Evolutionary conservation across 768 basidiomycete genomes (phyloP).

Genomic region (Pleurotus djamor): DNA sequence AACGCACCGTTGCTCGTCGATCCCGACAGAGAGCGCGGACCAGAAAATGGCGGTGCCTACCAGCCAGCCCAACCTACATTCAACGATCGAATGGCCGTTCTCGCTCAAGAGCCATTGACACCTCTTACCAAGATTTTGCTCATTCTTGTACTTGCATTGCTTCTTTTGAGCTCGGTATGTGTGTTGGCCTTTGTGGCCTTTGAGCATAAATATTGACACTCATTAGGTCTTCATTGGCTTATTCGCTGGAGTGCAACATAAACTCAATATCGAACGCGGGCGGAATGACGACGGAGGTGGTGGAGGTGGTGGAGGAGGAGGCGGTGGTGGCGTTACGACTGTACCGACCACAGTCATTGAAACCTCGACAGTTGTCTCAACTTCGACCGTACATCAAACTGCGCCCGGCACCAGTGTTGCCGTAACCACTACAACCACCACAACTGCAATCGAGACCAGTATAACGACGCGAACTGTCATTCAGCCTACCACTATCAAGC

Average conservation of each 20-base stretch:
- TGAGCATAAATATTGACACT: neutral
- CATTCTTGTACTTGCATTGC: slow-evolving; percentile 67
- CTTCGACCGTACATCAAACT: slow-evolving; percentile 30
- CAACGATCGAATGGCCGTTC: slow-evolving; percentile 46
- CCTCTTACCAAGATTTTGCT: slow-evolving; percentile 83
- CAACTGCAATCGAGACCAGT: slow-evolving; percentile 14
- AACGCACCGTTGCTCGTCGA: slow-evolving; percentile 61
- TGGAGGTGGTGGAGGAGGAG: slow-evolving; percentile 15
- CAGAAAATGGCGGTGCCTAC: slow-evolving; percentile 14
- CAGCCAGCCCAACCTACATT: slow-evolving; percentile 27
- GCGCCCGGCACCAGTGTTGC: slow-evolving; percentile 19
- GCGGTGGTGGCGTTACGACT: slow-evolving; percentile 12
- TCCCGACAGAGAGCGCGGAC: slow-evolving; percentile 35
- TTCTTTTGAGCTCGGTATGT: slow-evolving; percentile 71
- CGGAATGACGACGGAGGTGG: slow-evolving; percentile 29
- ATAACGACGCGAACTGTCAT: slow-evolving; percentile 34
- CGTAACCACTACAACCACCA: slow-evolving; percentile 10
- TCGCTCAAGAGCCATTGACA: slow-evolving; percentile 77
- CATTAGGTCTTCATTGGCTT: slow-evolving; percentile 82
- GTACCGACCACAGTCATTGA: slow-evolving; percentile 31
- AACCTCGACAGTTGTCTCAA: slow-evolving; percentile 33
- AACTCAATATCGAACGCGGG: slow-evolving; percentile 49
- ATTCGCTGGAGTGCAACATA: slow-evolving; percentile 87
- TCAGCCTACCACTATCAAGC: slow-evolving; percentile 36
- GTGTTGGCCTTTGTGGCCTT: neutral